Conservation (phyloP, 495 filamentous ascomycete species). For the Penicillium cosmopolitanum region DNA sequence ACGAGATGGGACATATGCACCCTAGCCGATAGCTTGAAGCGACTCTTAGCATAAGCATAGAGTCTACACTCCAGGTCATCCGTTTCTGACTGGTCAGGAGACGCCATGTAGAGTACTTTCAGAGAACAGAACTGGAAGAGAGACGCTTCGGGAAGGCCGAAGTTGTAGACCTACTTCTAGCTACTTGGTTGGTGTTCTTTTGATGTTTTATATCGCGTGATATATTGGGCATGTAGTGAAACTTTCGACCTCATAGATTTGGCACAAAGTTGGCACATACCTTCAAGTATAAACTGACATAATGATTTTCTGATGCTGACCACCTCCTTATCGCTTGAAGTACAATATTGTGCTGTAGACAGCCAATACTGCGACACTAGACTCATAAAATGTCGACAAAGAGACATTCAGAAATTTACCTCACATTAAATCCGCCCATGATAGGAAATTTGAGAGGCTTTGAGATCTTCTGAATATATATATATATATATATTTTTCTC, state of each 20-base stretch:
- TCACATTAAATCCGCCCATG: background rate
- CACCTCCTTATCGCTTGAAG: too few species aligned
- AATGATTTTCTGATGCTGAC: too few species aligned
- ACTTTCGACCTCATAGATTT: too few species aligned
- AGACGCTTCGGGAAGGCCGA: background rate
- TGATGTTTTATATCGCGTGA: too few species aligned
- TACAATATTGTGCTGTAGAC: too few species aligned
- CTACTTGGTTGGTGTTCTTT: conserved; percentile 1
- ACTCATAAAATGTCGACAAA: too few species aligned
- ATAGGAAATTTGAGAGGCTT: too few species aligned
- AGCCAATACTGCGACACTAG: too few species aligned
- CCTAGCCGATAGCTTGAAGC: conserved; percentile 4
- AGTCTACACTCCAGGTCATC: background rate
- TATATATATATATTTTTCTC: background rate
- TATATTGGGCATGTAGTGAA: too few species aligned
- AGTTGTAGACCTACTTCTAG: background rate
- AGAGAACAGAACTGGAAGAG: background rate
- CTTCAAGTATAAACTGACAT: too few species aligned
- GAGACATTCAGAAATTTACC: background rate
- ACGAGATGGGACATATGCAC: conserved; percentile 4
- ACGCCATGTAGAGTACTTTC: background rate
- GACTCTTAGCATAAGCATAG: background rate
- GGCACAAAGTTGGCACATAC: too few species aligned
- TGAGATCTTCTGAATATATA: background rate
- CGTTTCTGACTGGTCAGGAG: background rate